phyloP scores from a whole-genome alignment of 345 rosid species.

The Chamaenerion angustifolium region DNA sequence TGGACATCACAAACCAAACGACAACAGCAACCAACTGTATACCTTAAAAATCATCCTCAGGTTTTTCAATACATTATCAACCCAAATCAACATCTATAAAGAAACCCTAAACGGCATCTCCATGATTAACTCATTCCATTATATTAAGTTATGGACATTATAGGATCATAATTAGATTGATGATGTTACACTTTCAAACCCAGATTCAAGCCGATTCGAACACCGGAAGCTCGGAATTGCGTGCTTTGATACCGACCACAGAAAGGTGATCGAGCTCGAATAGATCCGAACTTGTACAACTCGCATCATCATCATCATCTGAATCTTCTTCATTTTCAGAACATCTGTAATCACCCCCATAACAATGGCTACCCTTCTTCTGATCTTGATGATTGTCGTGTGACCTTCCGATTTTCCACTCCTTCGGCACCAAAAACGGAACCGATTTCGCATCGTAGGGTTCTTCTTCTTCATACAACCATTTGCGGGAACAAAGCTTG shows the following conservation, averaged over 20 bases:
- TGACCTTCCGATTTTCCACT: conserved; percentile 24
- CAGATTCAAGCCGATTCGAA: background rate
- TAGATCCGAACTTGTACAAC: conserved; percentile 43
- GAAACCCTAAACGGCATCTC: no score
- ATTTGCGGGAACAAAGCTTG: conserved; percentile 36
- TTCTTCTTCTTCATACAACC: conserved; percentile 11
- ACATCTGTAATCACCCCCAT: background rate
- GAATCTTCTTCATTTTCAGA: conserved; percentile 1
- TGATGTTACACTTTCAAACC: background rate
- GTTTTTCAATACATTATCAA: no score
- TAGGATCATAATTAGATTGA: background rate
- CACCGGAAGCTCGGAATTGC: conserved; percentile 7
- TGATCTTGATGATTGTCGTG: no score
- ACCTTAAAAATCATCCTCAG: no score
- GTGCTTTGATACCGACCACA: conserved; percentile 12
- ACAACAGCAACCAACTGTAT: no score
- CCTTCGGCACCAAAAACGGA: conserved; percentile 24
- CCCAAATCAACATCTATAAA: no score
- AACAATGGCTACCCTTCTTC: background rate
- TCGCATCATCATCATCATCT: conserved; percentile 21
- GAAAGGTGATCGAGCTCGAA: conserved; percentile 42
- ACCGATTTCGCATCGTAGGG: conserved; percentile 8
- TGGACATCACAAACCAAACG: no score
- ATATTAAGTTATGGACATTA: no score
- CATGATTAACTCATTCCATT: no score